Evolutionary conservation across 2,329 filamentous ascomycete species (phyloP).

Genomic region (Colletotrichum graminicola): DNA sequence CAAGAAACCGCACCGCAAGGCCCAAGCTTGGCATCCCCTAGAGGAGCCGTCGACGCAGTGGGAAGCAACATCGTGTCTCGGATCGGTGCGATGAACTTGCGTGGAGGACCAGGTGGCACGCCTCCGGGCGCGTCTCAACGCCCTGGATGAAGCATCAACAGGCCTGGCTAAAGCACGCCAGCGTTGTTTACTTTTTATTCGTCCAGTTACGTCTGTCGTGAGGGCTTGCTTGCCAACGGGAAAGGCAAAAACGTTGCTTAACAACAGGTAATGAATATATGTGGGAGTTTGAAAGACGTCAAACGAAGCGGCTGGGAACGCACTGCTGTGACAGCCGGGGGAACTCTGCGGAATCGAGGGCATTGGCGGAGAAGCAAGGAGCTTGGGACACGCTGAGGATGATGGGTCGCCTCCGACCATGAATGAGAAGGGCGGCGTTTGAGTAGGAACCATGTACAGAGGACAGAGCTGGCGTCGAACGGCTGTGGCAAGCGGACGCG

Average conservation of each 20-base stretch:
- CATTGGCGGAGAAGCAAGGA: neutral
- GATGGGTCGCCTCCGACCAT: neutral
- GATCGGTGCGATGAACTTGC: conserved; percentile 84
- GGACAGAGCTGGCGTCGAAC: conserved; percentile 24
- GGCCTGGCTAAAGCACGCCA: neutral
- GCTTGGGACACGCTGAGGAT: neutral
- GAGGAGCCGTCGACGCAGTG: conserved; percentile 92
- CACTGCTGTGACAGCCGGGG: neutral
- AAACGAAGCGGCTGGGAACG: neutral
- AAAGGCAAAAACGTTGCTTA: neutral
- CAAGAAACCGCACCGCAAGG: conserved; percentile 86
- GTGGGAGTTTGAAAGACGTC: neutral
- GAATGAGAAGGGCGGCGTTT: conserved; percentile 13
- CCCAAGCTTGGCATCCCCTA: conserved; percentile 84
- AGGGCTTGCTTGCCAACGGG: neutral
- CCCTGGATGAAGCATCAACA: conserved; percentile 9
- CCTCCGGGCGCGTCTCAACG: conserved; percentile 23
- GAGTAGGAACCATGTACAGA: conserved; percentile 6
- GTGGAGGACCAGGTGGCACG: conserved; percentile 56
- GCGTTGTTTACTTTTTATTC: neutral
- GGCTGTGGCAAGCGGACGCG: conserved; percentile 34
- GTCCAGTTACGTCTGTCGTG: neutral
- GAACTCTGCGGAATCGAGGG: neutral
- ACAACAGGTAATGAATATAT: neutral
- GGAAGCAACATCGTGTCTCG: conserved; percentile 89